Evolutionary conservation across 1,139 yeast species (phyloP).

Genomic region (Pichia sp.): DNA sequence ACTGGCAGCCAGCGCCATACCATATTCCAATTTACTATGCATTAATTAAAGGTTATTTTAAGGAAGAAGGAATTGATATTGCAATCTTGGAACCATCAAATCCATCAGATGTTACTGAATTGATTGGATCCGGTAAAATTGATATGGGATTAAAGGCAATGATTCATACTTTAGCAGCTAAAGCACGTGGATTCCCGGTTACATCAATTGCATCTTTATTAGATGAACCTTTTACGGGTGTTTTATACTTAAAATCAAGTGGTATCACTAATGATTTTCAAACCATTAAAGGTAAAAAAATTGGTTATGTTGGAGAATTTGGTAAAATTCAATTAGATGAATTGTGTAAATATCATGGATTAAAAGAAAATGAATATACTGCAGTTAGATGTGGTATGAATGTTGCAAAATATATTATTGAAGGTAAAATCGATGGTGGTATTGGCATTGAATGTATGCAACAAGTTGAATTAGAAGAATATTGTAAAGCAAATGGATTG

Average conservation of each 20-base stretch:
- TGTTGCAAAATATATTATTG: slow-evolving; percentile 50
- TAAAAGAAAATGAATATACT: slow-evolving; percentile 50
- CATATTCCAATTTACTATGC: slow-evolving; percentile 51
- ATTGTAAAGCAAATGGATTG: slow-evolving; percentile 40
- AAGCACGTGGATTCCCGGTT: slow-evolving; percentile 53
- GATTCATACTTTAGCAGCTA: slow-evolving; percentile 57
- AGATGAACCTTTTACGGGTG: slow-evolving; percentile 55
- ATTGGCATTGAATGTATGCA: slow-evolving; percentile 56
- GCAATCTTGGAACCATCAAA: slow-evolving; percentile 52
- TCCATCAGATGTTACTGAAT: slow-evolving; percentile 54
- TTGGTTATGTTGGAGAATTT: slow-evolving; percentile 55
- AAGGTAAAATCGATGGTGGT: slow-evolving; percentile 52
- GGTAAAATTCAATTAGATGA: slow-evolving; percentile 56
- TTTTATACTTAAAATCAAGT: slow-evolving; percentile 44
- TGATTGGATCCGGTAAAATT: slow-evolving; percentile 50
- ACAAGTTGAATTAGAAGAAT: slow-evolving; percentile 52
- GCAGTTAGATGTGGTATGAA: slow-evolving; percentile 61
- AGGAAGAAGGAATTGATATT: slow-evolving; percentile 44
- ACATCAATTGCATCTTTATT: slow-evolving; percentile 50
- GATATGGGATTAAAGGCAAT: slow-evolving; percentile 58
- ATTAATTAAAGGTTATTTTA: slow-evolving; percentile 45
- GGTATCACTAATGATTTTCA: slow-evolving; percentile 48
- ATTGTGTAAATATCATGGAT: slow-evolving; percentile 48
- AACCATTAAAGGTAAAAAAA: slow-evolving; percentile 46
- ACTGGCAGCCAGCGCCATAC: slow-evolving; percentile 56